Evolutionary conservation across 73 alveolate species (phyloP), one percentile per base, ranked within the genome.

Genomic region (Uronychia binucleata): DNA sequence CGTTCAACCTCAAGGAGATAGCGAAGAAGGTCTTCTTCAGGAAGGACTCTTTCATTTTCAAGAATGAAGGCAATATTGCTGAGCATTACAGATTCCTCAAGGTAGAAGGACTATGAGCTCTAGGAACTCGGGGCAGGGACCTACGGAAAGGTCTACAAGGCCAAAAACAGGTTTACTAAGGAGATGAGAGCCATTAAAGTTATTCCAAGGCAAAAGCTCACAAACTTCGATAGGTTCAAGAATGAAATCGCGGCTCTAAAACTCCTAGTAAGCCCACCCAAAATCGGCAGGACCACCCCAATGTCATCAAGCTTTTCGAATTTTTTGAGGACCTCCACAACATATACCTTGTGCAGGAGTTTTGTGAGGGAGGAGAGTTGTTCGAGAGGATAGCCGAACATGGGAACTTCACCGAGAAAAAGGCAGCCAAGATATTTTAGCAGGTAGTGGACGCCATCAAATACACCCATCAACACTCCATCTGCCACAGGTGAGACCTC

Each of bases 351-450:
- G 90, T 90, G 30, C 81, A 93, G 14, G 96, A 90, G 82, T 29
- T 90, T 31, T 86, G 93, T 67, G 26, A 78, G 1, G 99, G 99
- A 74, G 95, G 96, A 58, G 99, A 96, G 59, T 91, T 96, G 30
- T 96, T 94, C 87, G 97, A 94, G 77, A 92, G 93, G 77, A 91
- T 93, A 32, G 81, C 85, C 5, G 80, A 91, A 74, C 82, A 88
- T 78, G 96, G 96, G 27, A 77, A 87, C 77, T 83, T 93, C 74
- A 79, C 91, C 0, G 98, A 93, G 88, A 83, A 88, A 67, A 77
- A 81, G 57, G 98, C 94, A 29, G 87, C 91, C 26, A 82, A 87
- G 78, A 86, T 90, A 25, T 83, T 93, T 58, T 59, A 82, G 58
- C 91, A 93, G 90, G 89, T 93, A 0, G 76, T 93, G 77, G 60